These are phyloP conservation scores for Globisporangium spinosum DNA, from an alignment of 352 stramenopile species.

Conservation along the genomic window DNA sequence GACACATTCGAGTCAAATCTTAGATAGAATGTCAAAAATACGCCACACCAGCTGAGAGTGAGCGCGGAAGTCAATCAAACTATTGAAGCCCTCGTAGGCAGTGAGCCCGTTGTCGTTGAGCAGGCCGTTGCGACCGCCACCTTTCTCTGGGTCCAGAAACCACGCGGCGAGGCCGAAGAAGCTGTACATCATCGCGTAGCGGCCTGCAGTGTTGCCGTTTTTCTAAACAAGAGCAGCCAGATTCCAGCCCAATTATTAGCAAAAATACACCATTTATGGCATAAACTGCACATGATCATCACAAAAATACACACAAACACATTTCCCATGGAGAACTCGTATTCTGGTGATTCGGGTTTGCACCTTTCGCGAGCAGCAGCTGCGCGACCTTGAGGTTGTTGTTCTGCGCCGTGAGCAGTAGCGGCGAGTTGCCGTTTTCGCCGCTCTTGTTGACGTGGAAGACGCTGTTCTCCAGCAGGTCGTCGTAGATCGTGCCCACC, in stretches of 20 bases:
- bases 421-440: slow-evolving; percentile 88
- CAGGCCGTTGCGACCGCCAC: slow-evolving; percentile 79
- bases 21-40: neutral
- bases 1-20: neutral
- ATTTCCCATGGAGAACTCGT: slow-evolving; percentile 20
- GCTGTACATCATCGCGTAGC: slow-evolving; percentile 92
- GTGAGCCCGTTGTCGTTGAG: slow-evolving; percentile 90
- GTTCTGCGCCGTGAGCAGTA: slow-evolving; percentile 88
- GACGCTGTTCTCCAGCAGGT: slow-evolving; percentile 84
- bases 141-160: slow-evolving; percentile 84
- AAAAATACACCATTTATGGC: neutral
- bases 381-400: slow-evolving; percentile 87
- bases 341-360: slow-evolving; percentile 91
- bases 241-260: neutral
- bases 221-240: slow-evolving; percentile 28
- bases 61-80: neutral
- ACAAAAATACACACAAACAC: neutral
- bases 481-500: slow-evolving; percentile 90
- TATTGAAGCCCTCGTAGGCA: slow-evolving; percentile 88
- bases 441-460: slow-evolving; percentile 90
- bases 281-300: neutral
- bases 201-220: slow-evolving; percentile 88
- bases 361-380: slow-evolving; percentile 86
- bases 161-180: slow-evolving; percentile 91
- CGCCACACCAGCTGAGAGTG: neutral